Conservation (phyloP, 768 basidiomycete species). For the Phanerochaete carnosa region DNA sequence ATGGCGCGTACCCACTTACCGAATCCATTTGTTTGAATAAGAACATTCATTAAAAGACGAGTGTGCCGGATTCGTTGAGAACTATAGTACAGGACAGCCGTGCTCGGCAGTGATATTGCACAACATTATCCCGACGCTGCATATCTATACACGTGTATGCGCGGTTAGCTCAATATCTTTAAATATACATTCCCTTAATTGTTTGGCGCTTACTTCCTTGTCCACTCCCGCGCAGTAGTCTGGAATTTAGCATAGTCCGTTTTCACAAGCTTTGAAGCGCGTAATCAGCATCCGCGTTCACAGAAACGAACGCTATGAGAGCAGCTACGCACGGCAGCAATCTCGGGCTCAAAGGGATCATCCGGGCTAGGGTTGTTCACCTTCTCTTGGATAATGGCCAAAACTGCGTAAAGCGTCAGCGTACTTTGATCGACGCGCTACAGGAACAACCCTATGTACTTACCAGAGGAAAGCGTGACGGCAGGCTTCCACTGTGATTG, state of each 20-base stretch:
- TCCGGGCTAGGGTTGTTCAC: conserved; percentile 85
- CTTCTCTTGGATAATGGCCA: conserved; percentile 77
- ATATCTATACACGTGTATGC: conserved; percentile 13
- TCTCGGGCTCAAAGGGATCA: conserved; percentile 86
- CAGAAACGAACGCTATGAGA: background rate
- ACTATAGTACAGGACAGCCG: no score
- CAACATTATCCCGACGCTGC: conserved; percentile 4
- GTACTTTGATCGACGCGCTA: background rate
- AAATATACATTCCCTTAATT: background rate
- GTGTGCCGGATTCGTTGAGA: no score
- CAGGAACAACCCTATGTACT: conserved; percentile 14
- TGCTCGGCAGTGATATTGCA: background rate
- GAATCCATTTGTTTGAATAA: background rate
- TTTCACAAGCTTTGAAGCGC: conserved; percentile 57
- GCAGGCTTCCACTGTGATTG: conserved; percentile 77
- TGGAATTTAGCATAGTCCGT: conserved; percentile 73
- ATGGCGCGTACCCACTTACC: no score
- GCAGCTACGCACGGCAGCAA: conserved; percentile 61
- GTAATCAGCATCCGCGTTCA: background rate
- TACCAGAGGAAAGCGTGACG: conserved; percentile 68
- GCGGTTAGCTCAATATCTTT: background rate
- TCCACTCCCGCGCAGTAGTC: conserved; percentile 77
- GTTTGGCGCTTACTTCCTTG: conserved; percentile 61
- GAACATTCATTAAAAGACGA: background rate
- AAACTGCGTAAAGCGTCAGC: conserved; percentile 41